Evolutionary conservation across 768 basidiomycete species (phyloP).

Genomic region (Termitomyces titanicus): DNA sequence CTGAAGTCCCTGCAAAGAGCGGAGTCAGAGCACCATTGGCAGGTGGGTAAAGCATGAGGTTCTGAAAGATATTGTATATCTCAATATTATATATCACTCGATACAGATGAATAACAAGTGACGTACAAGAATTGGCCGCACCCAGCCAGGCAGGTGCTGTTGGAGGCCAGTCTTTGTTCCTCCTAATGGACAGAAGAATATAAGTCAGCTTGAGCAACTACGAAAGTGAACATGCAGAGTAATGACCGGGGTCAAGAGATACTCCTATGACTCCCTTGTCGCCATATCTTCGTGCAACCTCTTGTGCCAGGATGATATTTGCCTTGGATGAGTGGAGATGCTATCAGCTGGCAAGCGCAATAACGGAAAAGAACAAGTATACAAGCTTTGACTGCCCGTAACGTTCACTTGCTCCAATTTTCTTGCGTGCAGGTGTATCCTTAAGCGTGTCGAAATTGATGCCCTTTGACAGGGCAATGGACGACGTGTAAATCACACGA

Average conservation of each 20-base stretch:
- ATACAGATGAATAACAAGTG: background rate
- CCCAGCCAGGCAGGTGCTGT: background rate
- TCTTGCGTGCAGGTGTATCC: slow-evolving; percentile 28
- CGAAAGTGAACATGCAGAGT: slow-evolving; percentile 5
- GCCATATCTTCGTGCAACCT: slow-evolving; percentile 43
- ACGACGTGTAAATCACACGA: slow-evolving; percentile 47
- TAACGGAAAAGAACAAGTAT: slow-evolving; percentile 9
- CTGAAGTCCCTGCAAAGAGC: slow-evolving; percentile 39
- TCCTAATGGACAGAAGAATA: slow-evolving; percentile 18
- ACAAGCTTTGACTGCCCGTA: slow-evolving; percentile 46
- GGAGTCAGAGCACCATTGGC: slow-evolving; percentile 38
- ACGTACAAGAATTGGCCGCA: slow-evolving; percentile 14
- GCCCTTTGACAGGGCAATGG: slow-evolving; percentile 26
- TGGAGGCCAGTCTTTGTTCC: slow-evolving; percentile 18
- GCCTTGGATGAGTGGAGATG: slow-evolving; percentile 26
- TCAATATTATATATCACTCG: background rate
- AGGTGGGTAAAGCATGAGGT: slow-evolving; percentile 23
- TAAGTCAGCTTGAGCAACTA: slow-evolving; percentile 6
- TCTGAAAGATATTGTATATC: slow-evolving; percentile 12
- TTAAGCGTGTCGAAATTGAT: slow-evolving; percentile 31
- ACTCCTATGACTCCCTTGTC: slow-evolving; percentile 44
- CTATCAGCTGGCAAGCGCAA: background rate
- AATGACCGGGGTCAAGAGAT: slow-evolving; percentile 41
- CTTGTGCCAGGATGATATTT: slow-evolving; percentile 39
- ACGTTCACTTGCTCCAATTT: slow-evolving; percentile 12